phyloP scores from a whole-genome alignment of 2,329 filamentous ascomycete genomes.

The Rhynchosporium secalis region DNA sequence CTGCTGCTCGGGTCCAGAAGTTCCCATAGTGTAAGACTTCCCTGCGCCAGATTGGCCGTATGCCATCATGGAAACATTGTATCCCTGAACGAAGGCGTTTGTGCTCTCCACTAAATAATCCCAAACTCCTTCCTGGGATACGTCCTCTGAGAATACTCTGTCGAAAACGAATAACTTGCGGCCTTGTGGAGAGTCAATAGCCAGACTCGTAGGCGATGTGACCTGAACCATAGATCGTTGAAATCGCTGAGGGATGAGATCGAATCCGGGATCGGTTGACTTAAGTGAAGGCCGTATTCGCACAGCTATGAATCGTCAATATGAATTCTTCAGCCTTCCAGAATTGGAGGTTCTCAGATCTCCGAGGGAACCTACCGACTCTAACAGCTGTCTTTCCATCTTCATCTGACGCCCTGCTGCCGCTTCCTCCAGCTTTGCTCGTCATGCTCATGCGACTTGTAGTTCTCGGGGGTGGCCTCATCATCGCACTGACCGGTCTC shows the following conservation, averaged over 20 bases:
- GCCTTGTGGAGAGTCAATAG: constrained; percentile 88
- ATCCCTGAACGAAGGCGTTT: constrained; percentile 86
- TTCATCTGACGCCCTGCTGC: constrained; percentile 85
- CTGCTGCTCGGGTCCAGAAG: constrained; percentile 80
- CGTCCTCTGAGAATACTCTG: constrained; percentile 82
- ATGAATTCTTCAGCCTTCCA: constrained; percentile 14
- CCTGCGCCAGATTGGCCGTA: constrained; percentile 97
- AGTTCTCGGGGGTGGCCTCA: constrained; percentile 68
- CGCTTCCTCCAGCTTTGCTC: constrained; percentile 66
- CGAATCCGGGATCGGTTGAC: constrained; percentile 83
- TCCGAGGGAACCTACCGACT: constrained; percentile 72
- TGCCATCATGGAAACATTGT: constrained; percentile 96
- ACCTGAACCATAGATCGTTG: constrained; percentile 91
- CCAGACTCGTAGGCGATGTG: constrained; percentile 78
- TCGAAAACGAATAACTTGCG: constrained; percentile 97
- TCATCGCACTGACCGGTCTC: constrained; percentile 79
- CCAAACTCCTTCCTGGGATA: constrained; percentile 87
- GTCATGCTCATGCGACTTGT: constrained; percentile 83
- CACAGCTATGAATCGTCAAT: constrained; percentile 61
- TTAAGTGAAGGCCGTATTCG: constrained; percentile 86
- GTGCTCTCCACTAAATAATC: constrained; percentile 92
- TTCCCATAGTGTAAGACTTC: constrained; percentile 99
- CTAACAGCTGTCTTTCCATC: constrained; percentile 88
- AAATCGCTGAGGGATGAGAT: constrained; percentile 93
- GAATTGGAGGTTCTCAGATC: background rate